Conservation (phyloP, 2,329 filamentous ascomycete genomes). For the Cladophialophora yegresii region DNA sequence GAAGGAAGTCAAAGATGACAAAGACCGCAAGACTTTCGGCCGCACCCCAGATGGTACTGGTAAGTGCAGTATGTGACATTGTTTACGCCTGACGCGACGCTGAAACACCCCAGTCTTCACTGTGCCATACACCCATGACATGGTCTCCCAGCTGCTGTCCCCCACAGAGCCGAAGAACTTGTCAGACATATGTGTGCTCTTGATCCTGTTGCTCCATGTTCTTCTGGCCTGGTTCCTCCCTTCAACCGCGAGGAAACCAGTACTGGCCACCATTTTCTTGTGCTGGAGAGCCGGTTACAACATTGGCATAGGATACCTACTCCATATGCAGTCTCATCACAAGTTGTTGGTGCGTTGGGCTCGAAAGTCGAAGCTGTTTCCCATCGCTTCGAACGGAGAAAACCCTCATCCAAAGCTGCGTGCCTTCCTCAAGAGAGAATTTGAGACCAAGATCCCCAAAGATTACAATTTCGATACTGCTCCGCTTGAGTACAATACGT, state of each 20-base stretch:
- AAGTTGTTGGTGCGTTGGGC: slow-evolving; percentile 85
- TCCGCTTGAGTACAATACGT: slow-evolving; percentile 97
- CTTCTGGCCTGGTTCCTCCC: slow-evolving; percentile 74
- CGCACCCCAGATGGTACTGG: slow-evolving; percentile 87
- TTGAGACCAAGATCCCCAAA: slow-evolving; percentile 90
- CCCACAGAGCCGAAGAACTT: slow-evolving; percentile 94
- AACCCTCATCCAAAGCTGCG: slow-evolving; percentile 84
- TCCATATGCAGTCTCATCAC: slow-evolving; percentile 88
- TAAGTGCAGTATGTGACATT: slow-evolving; percentile 54
- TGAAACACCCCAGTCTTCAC: slow-evolving; percentile 70
- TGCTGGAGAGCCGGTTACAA: slow-evolving; percentile 96
- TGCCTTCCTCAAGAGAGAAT: slow-evolving; percentile 78
- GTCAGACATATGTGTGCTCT: slow-evolving; percentile 78
- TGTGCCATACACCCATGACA: slow-evolving; percentile 94
- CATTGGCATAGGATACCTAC: slow-evolving; percentile 84
- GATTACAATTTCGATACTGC: slow-evolving; percentile 94
- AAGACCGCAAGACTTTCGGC: slow-evolving; percentile 78
- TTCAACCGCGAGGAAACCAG: slow-evolving; percentile 65
- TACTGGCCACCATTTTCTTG: slow-evolving; percentile 80
- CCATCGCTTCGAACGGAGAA: slow-evolving; percentile 74
- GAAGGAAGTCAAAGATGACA: slow-evolving; percentile 48
- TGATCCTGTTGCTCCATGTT: slow-evolving; percentile 74
- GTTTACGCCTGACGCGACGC: not conserved
- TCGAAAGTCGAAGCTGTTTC: slow-evolving; percentile 80
- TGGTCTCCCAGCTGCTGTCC: slow-evolving; percentile 96